Base-by-base conservation (phyloP, 2,329 filamentous ascomycete species). In the Aspergillus pseudotamarii region DNA sequence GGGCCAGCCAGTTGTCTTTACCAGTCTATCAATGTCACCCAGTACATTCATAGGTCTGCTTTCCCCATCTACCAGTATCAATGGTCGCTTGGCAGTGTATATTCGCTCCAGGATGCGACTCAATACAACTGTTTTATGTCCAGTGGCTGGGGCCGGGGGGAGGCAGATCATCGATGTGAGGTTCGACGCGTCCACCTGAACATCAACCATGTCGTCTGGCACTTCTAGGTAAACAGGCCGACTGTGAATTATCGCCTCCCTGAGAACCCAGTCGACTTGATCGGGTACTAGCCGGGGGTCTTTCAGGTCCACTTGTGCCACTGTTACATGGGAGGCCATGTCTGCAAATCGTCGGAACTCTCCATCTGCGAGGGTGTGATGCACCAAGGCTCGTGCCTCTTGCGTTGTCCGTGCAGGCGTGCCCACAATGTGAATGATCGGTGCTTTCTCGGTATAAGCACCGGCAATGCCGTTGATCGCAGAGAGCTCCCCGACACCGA, bases 391-490 rank as follows among this genome's bases (percentile, higher is more conserved):
- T 3, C 81, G 76, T 3, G 73, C 68, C 3, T 82, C 76, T 62
- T 86, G 84, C 2, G 78, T 74, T 9, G 68, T 62, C 0, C 80
- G 76, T 3, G 74, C 71, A 4, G 85, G 83, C 1, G 82, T 82
- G 1, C 86, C 85, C n/a, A 87, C 85, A 57, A 88, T 82, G 68
- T 88, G 86, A 9, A 88, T 82, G 6, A 93, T 82, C 1, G 90
- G 89, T 4, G 91, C 88, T 69, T 86, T 85, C 76, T 93, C 91
- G 1, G 89, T 88, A 77, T 86, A 92, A 41, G 89, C 86, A 19
- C 90, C 91, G 1, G 90, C 90, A 57, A 92, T 77, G 41, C 88
- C 90, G 71, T 92, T 92, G 72, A 92, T 82, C 58, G 90, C 89
- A 1, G 89, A 91, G 12, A 84, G 74, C 69, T 85, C 83, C 14